Evolutionary conservation across 805 yeast species (phyloP), one percentile per base, ranked within the genome.

Genomic region (Torulaspora microellipsoides): DNA sequence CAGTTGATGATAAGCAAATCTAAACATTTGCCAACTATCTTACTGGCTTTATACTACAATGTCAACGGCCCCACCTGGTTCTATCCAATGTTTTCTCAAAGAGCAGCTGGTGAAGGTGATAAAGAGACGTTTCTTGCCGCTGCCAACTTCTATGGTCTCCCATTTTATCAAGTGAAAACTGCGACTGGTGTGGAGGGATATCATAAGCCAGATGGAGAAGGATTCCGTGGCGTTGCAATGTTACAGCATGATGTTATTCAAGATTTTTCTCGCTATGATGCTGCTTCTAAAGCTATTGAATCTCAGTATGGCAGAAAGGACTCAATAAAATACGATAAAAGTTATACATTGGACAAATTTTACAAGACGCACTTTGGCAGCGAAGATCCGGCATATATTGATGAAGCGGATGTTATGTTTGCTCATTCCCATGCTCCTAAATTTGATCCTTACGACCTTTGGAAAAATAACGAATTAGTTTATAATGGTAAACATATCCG

Each of bases 31-130:
- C 75, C 70, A 45, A 77, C 88, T 0, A 61, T 83, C 36, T 55
- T 84, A 33, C 67, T 83, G 35, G 72, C 85, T 3, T 70, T 80
- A 29, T 84, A 82, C 62, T 84, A 84, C 60, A 83, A 83, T 56
- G 67, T 81, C 3, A 67, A 68, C 61, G 93, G 93, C 0, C 88
- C 87, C 13, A 64, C 73, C 20, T 80, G 72, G 64, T 84, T 78
- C 60, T 84, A 83, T 58, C 86, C 84, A 27, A 65, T 84, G 41
- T 68, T 84, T 52, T 79, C 87, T 0, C 93, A 84, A 61, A 87
- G 86, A n/a, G 75, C 82, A 29, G 85, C 86, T 1, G 90, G 91
- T 23, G 83, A 83, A 63, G 91, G 90, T 45, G 90, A 84, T 59
- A 83, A 83, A 57, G 90, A 84, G 54, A 81, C 89, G 0, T 83